A percentile compares a stretch with the other conserved stretches of the same genome.
Conservation (phyloP, 768 basidiomycete species). For the Termitomyces sp. region DNA sequence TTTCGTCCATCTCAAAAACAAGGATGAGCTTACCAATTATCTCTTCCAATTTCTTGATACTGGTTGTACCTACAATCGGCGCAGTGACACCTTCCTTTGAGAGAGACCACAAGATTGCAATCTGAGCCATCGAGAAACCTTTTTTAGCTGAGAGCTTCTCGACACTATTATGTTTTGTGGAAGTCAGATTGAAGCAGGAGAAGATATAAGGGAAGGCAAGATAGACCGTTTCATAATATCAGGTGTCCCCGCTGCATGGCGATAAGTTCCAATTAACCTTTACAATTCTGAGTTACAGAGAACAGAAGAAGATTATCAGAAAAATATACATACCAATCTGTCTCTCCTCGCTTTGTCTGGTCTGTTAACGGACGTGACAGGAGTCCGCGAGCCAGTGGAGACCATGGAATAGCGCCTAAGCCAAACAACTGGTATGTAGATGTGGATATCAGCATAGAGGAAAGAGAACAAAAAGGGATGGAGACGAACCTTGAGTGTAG, state of each 20-base stretch:
- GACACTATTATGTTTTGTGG: constrained; percentile 33
- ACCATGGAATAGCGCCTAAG: constrained; percentile 60
- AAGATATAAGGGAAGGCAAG: no score
- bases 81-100: constrained; percentile 45
- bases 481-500: constrained; percentile 43
- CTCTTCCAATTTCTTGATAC: constrained; percentile 47
- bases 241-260: constrained; percentile 21
- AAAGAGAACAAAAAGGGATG: neutral
- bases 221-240: constrained; percentile 34
- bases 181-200: neutral
- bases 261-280: constrained; percentile 23
- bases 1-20: no score
- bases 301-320: neutral
- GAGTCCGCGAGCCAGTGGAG: constrained; percentile 48
- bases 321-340: constrained; percentile 27
- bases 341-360: constrained; percentile 35
- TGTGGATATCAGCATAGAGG: neutral
- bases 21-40: constrained; percentile 34
- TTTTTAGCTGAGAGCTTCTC: constrained; percentile 52
- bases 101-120: constrained; percentile 51
- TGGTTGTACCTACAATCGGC: constrained; percentile 55
- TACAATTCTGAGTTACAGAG: no score
- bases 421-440: constrained; percentile 37
- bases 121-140: constrained; percentile 53
- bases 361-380: constrained; percentile 37